Percentiles rank a stretch among this genome's conserved stretches.
These are phyloP conservation scores for Coemansia sp. DNA, from an alignment of 192 early-diverging fungal genomes.

Conservation along the genomic window DNA sequence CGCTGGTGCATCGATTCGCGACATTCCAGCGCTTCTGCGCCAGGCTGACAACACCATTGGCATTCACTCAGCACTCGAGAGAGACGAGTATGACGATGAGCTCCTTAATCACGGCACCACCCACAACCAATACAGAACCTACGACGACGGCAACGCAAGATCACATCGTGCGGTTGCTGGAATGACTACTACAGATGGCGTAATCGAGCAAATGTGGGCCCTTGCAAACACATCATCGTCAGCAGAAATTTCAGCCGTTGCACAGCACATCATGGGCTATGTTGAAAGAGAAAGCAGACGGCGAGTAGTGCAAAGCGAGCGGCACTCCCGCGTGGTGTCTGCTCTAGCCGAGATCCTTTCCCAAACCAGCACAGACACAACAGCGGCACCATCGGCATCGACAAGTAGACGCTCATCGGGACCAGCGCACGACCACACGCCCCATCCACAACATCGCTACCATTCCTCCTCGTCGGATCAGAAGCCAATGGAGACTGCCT, in stretches of 20 bases:
- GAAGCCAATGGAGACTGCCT: background rate
- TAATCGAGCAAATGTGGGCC: constrained; percentile 39
- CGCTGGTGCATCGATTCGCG: constrained; percentile 10
- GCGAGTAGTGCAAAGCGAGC: constrained; percentile 47
- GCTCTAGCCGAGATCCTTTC: constrained; percentile 45
- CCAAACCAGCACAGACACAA: constrained; percentile 21
- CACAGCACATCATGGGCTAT: constrained; percentile 45
- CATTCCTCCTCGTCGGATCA: background rate
- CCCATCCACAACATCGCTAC: background rate
- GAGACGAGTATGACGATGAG: constrained; percentile 3
- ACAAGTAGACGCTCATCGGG: constrained; percentile 40
- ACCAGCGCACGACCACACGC: constrained; percentile 9
- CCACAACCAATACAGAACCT: background rate
- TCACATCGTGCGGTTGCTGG: background rate
- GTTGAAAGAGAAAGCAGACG: constrained; percentile 50
- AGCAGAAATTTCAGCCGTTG: constrained; percentile 27
- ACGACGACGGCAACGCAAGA: background rate
- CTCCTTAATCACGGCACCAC: background rate
- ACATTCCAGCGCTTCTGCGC: constrained; percentile 35
- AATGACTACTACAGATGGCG: constrained; percentile 1
- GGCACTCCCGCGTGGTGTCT: constrained; percentile 39
- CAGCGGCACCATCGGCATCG: constrained; percentile 24
- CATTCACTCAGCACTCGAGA: constrained; percentile 8
- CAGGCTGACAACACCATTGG: constrained; percentile 30
- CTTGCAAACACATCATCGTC: constrained; percentile 31